Conservation (phyloP, 352 stramenopile genomes). For the Phytophthora multivora region DNA sequence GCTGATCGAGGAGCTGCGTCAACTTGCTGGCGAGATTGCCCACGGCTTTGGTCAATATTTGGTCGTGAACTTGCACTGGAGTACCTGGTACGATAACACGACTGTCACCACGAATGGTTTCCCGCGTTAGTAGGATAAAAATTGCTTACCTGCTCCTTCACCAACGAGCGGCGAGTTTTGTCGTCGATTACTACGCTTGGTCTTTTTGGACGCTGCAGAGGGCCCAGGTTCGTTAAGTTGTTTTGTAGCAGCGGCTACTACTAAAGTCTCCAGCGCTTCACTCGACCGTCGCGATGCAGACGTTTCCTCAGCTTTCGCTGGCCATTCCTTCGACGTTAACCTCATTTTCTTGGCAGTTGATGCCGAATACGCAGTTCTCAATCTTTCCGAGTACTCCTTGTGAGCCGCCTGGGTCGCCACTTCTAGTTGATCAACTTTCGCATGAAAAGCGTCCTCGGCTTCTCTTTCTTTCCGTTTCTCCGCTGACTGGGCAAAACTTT, state of each 20-base stretch:
- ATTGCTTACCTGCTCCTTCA: constrained; percentile 6
- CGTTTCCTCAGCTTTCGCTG: not conserved
- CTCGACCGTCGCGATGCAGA: not conserved
- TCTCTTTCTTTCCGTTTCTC: constrained; percentile 26
- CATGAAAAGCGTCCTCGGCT: constrained; percentile 41
- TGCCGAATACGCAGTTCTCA: constrained; percentile 57
- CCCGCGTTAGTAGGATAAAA: not conserved
- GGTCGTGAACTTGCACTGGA: constrained; percentile 58
- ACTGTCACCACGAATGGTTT: constrained; percentile 2
- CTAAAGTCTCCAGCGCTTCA: constrained; percentile 31
- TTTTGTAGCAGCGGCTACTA: constrained; percentile 20
- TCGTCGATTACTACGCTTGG: constrained; percentile 16
- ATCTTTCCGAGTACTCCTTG: constrained; percentile 64
- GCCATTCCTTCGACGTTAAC: constrained; percentile 7
- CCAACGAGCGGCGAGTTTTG: constrained; percentile 1
- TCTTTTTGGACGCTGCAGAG: constrained; percentile 19
- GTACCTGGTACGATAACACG: constrained; percentile 3
- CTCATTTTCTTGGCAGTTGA: constrained; percentile 44
- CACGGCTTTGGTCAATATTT: constrained; percentile 59
- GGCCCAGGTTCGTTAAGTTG: constrained; percentile 2
- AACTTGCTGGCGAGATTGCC: constrained; percentile 63
- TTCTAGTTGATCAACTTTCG: constrained; percentile 22
- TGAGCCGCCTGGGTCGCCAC: constrained; percentile 28
- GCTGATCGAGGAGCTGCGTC: constrained; percentile 36
- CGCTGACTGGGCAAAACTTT: constrained; percentile 37